Conservation (phyloP, 1,139 yeast genomes). For the Yamadazyma sp. region DNA sequence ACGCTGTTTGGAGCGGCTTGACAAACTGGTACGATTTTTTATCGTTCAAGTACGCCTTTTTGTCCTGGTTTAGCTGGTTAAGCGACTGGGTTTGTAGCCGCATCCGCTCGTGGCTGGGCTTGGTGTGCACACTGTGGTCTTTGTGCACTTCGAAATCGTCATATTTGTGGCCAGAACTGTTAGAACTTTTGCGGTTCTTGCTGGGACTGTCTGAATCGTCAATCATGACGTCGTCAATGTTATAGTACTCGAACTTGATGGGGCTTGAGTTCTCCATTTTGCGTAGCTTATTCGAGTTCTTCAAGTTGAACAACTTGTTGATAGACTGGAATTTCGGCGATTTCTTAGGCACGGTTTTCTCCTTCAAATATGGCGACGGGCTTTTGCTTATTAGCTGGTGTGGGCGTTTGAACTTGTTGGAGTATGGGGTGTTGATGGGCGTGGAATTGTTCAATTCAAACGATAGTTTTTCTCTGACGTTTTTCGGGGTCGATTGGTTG, state of each 20-base stretch:
- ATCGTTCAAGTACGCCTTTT: too few relatives aligned
- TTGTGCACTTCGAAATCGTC: slow-evolving; percentile 5
- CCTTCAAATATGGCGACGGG: slow-evolving; percentile 35
- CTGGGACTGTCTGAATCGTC: slow-evolving; percentile 28
- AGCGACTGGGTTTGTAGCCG: not conserved
- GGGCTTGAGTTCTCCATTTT: slow-evolving; percentile 18
- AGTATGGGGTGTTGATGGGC: slow-evolving; percentile 13
- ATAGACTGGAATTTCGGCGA: slow-evolving; percentile 7
- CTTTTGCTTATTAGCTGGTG: slow-evolving; percentile 48
- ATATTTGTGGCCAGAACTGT: slow-evolving; percentile 13
- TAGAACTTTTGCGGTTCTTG: slow-evolving; percentile 31
- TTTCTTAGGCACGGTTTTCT: slow-evolving; percentile 6
- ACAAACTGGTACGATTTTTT: slow-evolving; percentile 62
- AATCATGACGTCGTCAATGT: slow-evolving; percentile 31
- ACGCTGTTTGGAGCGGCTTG: slow-evolving; percentile 84
- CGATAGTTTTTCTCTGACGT: slow-evolving; percentile 4
- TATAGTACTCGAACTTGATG: slow-evolving; percentile 27
- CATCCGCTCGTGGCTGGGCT: not conserved
- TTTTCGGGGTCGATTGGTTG: slow-evolving; percentile 9
- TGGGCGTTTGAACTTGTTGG: slow-evolving; percentile 47
- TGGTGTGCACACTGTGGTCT: not conserved
- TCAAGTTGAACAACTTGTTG: slow-evolving; percentile 15
- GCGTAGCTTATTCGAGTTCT: slow-evolving; percentile 20
- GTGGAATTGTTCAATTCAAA: slow-evolving; percentile 8
- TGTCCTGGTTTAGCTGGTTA: not conserved